phyloP scores from a whole-genome alignment of 73 alveolate genomes.

The Stentor coeruleus region DNA sequence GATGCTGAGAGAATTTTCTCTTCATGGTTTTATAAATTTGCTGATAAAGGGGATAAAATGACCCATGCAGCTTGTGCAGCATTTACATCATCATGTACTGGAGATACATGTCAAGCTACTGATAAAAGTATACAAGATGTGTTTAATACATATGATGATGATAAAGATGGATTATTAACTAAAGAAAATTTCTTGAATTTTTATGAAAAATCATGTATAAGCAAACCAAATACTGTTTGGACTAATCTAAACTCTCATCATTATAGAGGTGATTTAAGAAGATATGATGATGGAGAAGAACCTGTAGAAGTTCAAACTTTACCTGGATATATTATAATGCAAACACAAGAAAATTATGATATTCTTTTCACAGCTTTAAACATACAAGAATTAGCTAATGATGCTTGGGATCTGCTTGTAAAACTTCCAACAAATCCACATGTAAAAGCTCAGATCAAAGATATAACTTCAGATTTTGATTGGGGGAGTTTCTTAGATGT shows the following conservation, averaged over 20 bases:
- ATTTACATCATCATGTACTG: slow-evolving; percentile 74
- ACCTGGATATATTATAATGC: slow-evolving; percentile 72
- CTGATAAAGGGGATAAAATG: slow-evolving; percentile 66
- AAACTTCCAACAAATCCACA: slow-evolving; percentile 64
- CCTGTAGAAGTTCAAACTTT: slow-evolving; percentile 35
- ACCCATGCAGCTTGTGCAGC: slow-evolving; percentile 52
- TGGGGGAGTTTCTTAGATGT: slow-evolving; percentile 56
- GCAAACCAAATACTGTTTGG: slow-evolving; percentile 69
- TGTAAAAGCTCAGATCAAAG: slow-evolving; percentile 35
- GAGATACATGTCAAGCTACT: slow-evolving; percentile 56
- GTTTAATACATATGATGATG: slow-evolving; percentile 57
- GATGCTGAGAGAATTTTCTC: slow-evolving; percentile 57
- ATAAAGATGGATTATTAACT: slow-evolving; percentile 52
- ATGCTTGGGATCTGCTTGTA: slow-evolving; percentile 54
- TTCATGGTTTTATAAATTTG: slow-evolving; percentile 54
- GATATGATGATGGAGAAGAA: slow-evolving; percentile 41
- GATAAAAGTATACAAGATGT: slow-evolving; percentile 51
- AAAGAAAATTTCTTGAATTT: slow-evolving; percentile 57
- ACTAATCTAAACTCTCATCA: slow-evolving; percentile 57
- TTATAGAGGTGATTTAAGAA: slow-evolving; percentile 63
- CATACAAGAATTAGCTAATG: slow-evolving; percentile 46
- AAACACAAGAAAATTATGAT: slow-evolving; percentile 55
- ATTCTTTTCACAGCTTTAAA: slow-evolving; percentile 39
- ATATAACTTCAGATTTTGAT: slow-evolving; percentile 36
- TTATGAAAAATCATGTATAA: slow-evolving; percentile 50